Base-by-base conservation (phyloP, 2,329 filamentous ascomycete species). In the Fusarium pilosicola region DNA sequence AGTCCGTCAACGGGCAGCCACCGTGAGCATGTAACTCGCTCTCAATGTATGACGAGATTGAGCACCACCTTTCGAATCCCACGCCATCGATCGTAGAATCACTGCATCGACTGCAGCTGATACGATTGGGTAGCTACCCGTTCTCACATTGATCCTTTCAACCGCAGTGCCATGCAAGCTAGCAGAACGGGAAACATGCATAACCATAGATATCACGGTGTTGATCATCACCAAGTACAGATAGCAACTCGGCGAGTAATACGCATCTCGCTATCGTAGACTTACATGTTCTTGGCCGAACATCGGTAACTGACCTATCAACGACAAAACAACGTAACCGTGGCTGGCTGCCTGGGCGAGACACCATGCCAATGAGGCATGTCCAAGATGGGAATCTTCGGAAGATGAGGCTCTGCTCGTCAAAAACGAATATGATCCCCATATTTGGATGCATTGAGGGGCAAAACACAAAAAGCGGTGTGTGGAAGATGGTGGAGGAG, bases 391-490 rank as follows among this genome's bases (percentile, higher is more conserved):
- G 46, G 34, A 48, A 46, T n/a, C 44, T 52, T 55, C 62, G 67
- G 55, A 65, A 68, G 59, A 68, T 77, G 73, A 73, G 72, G 72
- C 72, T 75, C 74, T 68, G 64, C 64, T 57, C 52, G 65, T 39
- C 28, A 52, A 70, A 52, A 52, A 28, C n/a, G 41, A 70, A 70
- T 14, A 56, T 59, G 34, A 36, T 65, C 22, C 34, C 44, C 59
- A 34, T 57, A 55, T 49, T 34, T 48, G 28, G 48, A 62, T 41
- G 49, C 54, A 54, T 54, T 62, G 63, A 65, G 65, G 56, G 63
- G 66, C 62, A 51, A 71, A 58, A 65, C 32, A 54, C 73, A 78
- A 78, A 78, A 57, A 77, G 76, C 76, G 76, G 76, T 78, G 76
- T 74, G 76, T 65, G 28, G 42, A 62, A 69, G 72, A 71, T 74